Evolutionary conservation across 257 asterid species (phyloP), one percentile per base, ranked within the genome.

Genomic region (Paulownia fortunei): DNA sequence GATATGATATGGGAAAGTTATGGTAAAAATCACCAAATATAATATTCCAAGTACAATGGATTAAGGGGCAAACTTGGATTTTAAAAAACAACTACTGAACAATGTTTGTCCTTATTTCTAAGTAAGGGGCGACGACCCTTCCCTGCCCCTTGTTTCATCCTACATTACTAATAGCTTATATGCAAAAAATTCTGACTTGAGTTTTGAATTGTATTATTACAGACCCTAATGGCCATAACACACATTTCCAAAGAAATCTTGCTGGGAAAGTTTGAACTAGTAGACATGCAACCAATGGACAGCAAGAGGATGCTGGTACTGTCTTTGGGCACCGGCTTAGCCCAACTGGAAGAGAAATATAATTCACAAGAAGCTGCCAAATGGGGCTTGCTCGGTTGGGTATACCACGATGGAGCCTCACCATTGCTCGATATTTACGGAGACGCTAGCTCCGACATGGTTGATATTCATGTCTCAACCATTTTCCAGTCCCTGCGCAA

Each of bases 381-480:
- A 8, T 90, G 95, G 95, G 95, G 95, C 1, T 3, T 81, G 65
- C 69, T 88, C 23, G 70, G 83, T 1, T 90, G 93, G 95, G 67
- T 90, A 0, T 86, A 30, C 86, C 52, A 85, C 76, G 24, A 82
- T 3, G 93, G 91, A 0, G 76, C 83, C 26, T 59, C 89, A 0
- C 95, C 95, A 0, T 54, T 88, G 78, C 24, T 90, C 36, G 85
- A 88, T 19, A 27, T 81, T 3, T 88, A 12, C 23, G 76, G 83
- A 3, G 92, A 79, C 9, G 87, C 91, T 0, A 74, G 87, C 84
- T 73, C 90, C 0, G 93, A 85, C 63, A 88, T 90, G 93, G 93
- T 90, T 0, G 95, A 90, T 59, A 82, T 88, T 32, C 95, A 90
- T 15, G 86, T 87, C 67, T 90, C 93, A 8, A 86, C 93, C 69